Percentiles rank a stretch among this genome's conserved stretches.
Evolutionary conservation across 495 filamentous ascomycete species (phyloP).

Genomic region (Clavariopsis aquatica): DNA sequence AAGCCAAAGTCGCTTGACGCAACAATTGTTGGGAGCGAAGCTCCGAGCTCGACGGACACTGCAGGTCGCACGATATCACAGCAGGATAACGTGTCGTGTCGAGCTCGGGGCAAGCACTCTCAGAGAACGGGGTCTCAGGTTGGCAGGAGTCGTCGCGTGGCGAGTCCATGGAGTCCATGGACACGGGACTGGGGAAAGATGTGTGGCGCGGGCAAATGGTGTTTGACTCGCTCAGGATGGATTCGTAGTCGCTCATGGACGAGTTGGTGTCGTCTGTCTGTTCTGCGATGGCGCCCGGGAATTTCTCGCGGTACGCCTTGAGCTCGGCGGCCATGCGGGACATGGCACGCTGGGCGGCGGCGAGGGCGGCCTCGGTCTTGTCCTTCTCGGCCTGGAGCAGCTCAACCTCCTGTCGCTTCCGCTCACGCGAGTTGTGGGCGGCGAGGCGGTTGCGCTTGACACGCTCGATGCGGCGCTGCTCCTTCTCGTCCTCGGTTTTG

Average conservation of each 20-base stretch:
- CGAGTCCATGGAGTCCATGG: conserved; percentile 43
- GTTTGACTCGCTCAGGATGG: conserved; percentile 12
- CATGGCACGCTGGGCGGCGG: conserved; percentile 66
- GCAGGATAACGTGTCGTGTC: conserved; percentile 99
- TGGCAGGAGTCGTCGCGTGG: conserved; percentile 48
- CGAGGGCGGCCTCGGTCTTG: conserved; percentile 62
- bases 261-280: not conserved
- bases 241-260: conserved; percentile 23
- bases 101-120: conserved; percentile 59
- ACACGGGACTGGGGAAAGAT: conserved; percentile 38
- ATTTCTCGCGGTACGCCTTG: conserved; percentile 51
- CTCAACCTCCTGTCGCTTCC: conserved; percentile 93
- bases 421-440: conserved; percentile 92
- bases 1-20: conserved; percentile 23
- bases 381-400: conserved; percentile 76
- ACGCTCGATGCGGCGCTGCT: conserved; percentile 95
- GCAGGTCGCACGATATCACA: conserved; percentile 99
- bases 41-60: conserved; percentile 74
- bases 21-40: conserved; percentile 4
- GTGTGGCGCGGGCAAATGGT: conserved; percentile 38
- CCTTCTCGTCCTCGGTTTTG: conserved; percentile 96
- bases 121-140: conserved; percentile 31
- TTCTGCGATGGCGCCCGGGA: conserved; percentile 40
- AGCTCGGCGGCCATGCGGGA: conserved; percentile 63
- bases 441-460: conserved; percentile 94